These are phyloP conservation scores for Pythium brassicae DNA, from an alignment of 352 stramenopile species.

Conservation along the genomic window DNA sequence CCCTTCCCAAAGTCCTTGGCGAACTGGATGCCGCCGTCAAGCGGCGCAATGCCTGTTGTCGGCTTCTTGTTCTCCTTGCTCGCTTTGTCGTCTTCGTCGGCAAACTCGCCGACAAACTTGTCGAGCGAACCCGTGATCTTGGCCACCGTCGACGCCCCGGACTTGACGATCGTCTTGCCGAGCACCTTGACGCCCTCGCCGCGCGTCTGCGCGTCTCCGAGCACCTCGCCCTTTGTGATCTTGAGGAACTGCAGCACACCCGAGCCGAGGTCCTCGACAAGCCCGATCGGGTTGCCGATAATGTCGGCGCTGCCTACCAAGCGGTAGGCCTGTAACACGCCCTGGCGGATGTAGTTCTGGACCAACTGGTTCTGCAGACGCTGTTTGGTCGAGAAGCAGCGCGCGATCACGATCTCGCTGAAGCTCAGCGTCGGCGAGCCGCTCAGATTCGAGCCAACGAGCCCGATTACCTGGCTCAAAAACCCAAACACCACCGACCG, in stretches of 20 bases:
- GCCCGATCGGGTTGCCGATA: slow-evolving; percentile 82
- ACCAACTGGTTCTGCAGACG: slow-evolving; percentile 74
- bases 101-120: slow-evolving; percentile 79
- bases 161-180: slow-evolving; percentile 81
- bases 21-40: slow-evolving; percentile 60
- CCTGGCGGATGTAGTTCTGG: slow-evolving; percentile 80
- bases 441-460: slow-evolving; percentile 83
- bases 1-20: slow-evolving; percentile 82
- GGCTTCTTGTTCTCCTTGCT: slow-evolving; percentile 20
- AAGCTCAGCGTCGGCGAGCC: slow-evolving; percentile 82
- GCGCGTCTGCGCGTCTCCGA: slow-evolving; percentile 76
- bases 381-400: slow-evolving; percentile 81
- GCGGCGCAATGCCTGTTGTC: slow-evolving; percentile 35
- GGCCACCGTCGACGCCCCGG: slow-evolving; percentile 61
- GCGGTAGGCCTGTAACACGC: slow-evolving; percentile 80
- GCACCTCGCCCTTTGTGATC: slow-evolving; percentile 84
- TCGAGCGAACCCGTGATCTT: slow-evolving; percentile 87
- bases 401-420: slow-evolving; percentile 79
- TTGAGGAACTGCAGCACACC: slow-evolving; percentile 85
- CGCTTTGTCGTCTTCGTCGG: slow-evolving; percentile 38
- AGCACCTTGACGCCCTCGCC: slow-evolving; percentile 84
- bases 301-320: slow-evolving; percentile 83
- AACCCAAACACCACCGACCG: slow-evolving; percentile 80
- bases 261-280: slow-evolving; percentile 84
- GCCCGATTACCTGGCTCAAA: slow-evolving; percentile 72